phyloP scores from a whole-genome alignment of 2,329 filamentous ascomycete genomes.

The Chaetomium sp. region DNA sequence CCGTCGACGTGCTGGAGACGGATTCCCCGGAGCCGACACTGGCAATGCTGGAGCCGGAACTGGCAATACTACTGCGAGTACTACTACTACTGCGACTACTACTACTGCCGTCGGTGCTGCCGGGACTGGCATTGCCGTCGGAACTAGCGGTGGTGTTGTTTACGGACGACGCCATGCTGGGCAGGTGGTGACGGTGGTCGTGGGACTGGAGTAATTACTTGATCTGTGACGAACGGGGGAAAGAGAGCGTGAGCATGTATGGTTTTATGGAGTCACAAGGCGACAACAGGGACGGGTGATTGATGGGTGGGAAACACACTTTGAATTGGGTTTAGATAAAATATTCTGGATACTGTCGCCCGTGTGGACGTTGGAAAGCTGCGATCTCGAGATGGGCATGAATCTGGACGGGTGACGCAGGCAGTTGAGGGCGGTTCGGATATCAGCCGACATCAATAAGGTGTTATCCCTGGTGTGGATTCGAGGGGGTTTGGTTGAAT shows the following conservation, averaged over 20 bases:
- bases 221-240: neutral
- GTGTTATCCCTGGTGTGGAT: conserved; percentile 26
- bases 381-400: conserved; percentile 51
- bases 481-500: neutral
- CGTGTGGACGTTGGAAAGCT: conserved; percentile 49
- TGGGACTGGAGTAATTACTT: neutral
- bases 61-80: neutral
- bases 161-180: conserved; percentile 41
- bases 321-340: conserved; percentile 30
- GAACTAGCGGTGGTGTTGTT: conserved; percentile 22
- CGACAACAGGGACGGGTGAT: neutral
- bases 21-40: neutral
- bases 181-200: conserved; percentile 6
- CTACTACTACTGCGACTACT: conserved; percentile 6
- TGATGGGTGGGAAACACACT: conserved; percentile 3
- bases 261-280: neutral
- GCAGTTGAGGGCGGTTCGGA: conserved; percentile 49
- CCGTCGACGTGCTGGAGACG: no score
- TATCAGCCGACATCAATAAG: conserved; percentile 55
- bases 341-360: conserved; percentile 52
- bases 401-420: conserved; percentile 51
- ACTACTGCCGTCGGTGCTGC: conserved; percentile 10
- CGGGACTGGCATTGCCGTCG: conserved; percentile 17
- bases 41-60: neutral
- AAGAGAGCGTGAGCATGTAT: neutral